Percentiles rank a stretch among this genome's conserved stretches.
phyloP scores from a whole-genome alignment of 176 grass and related monocot species.

The Juncus effusus region DNA sequence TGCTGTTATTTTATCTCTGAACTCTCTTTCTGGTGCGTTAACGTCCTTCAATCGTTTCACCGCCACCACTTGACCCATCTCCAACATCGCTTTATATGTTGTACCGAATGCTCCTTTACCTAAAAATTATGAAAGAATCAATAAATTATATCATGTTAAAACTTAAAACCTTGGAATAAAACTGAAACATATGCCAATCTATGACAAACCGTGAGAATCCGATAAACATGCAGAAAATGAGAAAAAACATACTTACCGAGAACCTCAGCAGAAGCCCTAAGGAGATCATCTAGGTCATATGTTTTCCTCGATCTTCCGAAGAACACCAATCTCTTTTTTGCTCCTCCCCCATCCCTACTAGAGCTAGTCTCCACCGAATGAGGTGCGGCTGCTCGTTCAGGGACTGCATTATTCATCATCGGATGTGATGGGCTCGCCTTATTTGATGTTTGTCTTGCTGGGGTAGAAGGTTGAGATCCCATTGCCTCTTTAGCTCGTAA shows the following conservation, averaged over 20 bases:
- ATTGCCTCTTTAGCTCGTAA: constrained; percentile 52
- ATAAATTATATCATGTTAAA: too few relatives aligned
- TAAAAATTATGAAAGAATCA: not conserved
- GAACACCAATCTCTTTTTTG: constrained; percentile 61
- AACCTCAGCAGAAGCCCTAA: constrained; percentile 76
- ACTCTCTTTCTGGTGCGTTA: constrained; percentile 55
- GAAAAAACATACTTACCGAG: constrained; percentile 32
- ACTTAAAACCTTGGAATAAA: too few relatives aligned
- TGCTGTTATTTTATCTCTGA: constrained; percentile 53
- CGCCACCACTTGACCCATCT: constrained; percentile 41
- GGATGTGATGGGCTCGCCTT: constrained; percentile 8
- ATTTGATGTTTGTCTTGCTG: constrained; percentile 1
- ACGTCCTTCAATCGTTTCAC: constrained; percentile 76
- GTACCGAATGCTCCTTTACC: constrained; percentile 73
- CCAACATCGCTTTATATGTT: constrained; percentile 74
- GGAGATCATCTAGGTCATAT: constrained; percentile 78
- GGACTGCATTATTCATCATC: not conserved
- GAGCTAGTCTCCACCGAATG: constrained; percentile 10
- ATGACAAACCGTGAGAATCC: not conserved
- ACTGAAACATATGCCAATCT: not conserved
- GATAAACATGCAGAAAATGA: not conserved
- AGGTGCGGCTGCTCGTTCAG: not conserved
- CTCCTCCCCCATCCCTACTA: not conserved
- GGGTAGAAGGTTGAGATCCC: constrained; percentile 39
- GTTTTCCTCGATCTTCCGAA: constrained; percentile 53